Percentiles rank a stretch among this genome's conserved stretches.
Conservation (phyloP, 805 yeast species). For the Saccharomycopsis babjevae region DNA sequence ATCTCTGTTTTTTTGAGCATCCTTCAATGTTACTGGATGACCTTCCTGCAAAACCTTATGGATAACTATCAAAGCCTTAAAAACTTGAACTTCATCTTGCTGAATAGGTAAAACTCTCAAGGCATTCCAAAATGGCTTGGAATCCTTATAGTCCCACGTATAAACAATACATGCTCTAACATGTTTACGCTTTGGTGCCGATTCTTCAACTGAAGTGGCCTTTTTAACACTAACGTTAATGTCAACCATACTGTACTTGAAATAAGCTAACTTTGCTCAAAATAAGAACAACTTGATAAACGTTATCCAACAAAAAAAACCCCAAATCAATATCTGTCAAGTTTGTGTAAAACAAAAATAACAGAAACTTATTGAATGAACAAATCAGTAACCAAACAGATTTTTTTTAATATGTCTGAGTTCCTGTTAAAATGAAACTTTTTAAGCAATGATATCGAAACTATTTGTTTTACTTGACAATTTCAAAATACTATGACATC, state of each 20-base stretch:
- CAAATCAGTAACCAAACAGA: too few species aligned
- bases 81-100: conserved; percentile 71
- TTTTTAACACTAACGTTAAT: conserved; percentile 50
- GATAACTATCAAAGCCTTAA: conserved; percentile 74
- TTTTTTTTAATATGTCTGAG: too few species aligned
- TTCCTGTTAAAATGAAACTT: too few species aligned
- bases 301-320: too few species aligned
- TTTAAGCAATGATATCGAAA: too few species aligned
- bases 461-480: too few species aligned
- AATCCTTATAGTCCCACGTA: conserved; percentile 90
- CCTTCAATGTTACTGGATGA: conserved; percentile 74
- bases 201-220: conserved; percentile 78
- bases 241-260: conserved; percentile 10
- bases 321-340: too few species aligned
- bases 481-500: too few species aligned
- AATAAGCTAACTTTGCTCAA: not conserved
- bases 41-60: conserved; percentile 97
- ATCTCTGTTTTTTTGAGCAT: conserved; percentile 66
- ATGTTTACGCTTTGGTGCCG: conserved; percentile 92
- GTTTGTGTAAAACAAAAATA: too few species aligned
- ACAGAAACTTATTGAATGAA: too few species aligned
- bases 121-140: conserved; percentile 77
- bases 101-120: conserved; percentile 72
- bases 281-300: not conserved
- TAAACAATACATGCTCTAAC: conserved; percentile 91